Base-by-base conservation (phyloP, 345 rosid genomes). In the Citrus hindsii region DNA sequence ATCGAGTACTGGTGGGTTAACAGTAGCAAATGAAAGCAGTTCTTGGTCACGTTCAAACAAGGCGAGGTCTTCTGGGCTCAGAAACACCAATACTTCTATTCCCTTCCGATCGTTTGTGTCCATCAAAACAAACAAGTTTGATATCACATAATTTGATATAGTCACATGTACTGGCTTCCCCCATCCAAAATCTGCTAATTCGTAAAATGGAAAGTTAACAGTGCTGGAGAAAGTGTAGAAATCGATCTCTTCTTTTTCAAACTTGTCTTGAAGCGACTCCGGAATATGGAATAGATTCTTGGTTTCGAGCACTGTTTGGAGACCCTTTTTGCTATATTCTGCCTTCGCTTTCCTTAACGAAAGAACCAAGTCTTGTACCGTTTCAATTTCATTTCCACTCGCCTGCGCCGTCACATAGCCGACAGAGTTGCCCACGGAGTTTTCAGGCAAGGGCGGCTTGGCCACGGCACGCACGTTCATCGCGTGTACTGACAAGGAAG, bases 81-180 rank as follows among this genome's bases (percentile, higher is more conserved):
- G 46, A 9, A 5, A 42, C 78, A 75, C 70, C 60, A 56, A 28
- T n/a, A 25, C 78, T 64, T 82, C 82, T 32, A 55, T 73, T 3
- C 56, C 83, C n/a, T 75, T 76, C 4, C 63, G 67, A 72, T 82
- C 80, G 19, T 58, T 77, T 40, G 69, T 58, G 40, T 69, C 80
- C 40, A 77, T 38, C 33, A 70, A 37, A 5, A 40, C 30, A 22
- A 77, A 59, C 2, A 56, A 13, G 18, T 59, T 61, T 9, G 18
- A 25, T 21, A 69, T 2, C 38, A 1, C 22, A 6, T 4, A 3
- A 77, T 30, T 71, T 33, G 84, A 79, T 53, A 76, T 5, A n/a
- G 65, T 81, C 0, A 77, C 66, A 87, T 87, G 84, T 5, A 65
- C 76, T 73, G 85, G 84, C 64, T 86, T 80, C 3, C 87, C 85